Evolutionary conservation across 495 filamentous ascomycete genomes (phyloP).

Genomic region (Penicillium paxilli): DNA sequence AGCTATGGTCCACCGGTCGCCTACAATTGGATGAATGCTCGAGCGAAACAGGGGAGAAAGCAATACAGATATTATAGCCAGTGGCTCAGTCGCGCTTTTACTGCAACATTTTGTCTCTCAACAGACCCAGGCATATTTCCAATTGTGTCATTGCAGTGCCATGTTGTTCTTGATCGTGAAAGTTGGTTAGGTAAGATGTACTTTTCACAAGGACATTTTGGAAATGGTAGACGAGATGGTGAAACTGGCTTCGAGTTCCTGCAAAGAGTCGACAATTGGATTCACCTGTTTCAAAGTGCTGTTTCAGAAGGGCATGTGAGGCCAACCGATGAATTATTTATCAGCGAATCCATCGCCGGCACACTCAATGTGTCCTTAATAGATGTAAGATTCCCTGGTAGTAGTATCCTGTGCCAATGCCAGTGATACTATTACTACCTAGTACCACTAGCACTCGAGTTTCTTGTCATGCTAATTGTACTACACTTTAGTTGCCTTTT

Average conservation of each 20-base stretch:
- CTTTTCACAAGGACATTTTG: no score
- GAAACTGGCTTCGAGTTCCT: no score
- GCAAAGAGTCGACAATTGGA: background rate
- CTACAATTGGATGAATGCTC: no score
- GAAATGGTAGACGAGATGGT: no score
- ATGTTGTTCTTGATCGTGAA: background rate
- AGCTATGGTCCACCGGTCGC: no score
- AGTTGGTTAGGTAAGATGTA: background rate
- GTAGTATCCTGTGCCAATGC: no score
- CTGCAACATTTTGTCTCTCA: conserved; percentile 4
- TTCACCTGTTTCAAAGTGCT: background rate
- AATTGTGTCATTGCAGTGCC: background rate
- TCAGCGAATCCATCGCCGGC: no score
- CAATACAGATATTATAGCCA: background rate
- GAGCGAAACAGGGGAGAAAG: background rate
- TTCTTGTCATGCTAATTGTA: background rate
- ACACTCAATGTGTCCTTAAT: no score
- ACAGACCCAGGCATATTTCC: background rate
- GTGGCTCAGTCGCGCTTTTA: background rate
- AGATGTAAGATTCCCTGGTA: no score
- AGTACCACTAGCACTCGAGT: no score
- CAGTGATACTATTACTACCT: no score
- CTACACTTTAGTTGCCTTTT: background rate
- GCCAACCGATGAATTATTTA: background rate
- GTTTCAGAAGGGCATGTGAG: background rate